Evolutionary conservation across 2,329 filamentous ascomycete species (phyloP), one percentile per base, ranked within the genome.

Genomic region (Aspergillus awamori): DNA sequence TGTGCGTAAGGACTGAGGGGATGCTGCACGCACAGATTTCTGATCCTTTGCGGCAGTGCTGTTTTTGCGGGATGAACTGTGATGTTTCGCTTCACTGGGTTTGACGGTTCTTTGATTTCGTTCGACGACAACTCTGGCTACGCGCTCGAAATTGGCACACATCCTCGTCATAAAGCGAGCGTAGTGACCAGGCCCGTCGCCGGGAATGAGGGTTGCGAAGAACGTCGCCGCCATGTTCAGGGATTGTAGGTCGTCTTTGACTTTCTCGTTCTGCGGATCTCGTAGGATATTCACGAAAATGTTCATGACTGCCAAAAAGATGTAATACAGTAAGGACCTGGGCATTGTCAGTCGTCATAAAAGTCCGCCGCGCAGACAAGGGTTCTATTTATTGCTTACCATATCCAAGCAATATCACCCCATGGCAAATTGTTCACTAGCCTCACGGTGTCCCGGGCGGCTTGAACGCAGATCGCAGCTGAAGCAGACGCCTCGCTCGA

Each of bases 211-310:
- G 76, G 91, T 93, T 15, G 90, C 90, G 47, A 98, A 80, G 76
- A 97, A 98, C 10, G 87, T 92, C 48, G 97, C 92, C 1, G 97
- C 93, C 38, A 93, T 84, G 67, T 89, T 92, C 88, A 98, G 94
- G 4, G 97, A 81, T 64, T 89, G 88, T 6, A 94, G 86, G 74
- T 98, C 94, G 3, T 92, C 91, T 64, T 90, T 87, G 20, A 92
- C 92, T 33, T 91, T 85, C 1, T 89, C 86, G 70, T 96, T 91
- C 59, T 93, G 85, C 0, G 92, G 92, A 67, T 97, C 96, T 70
- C 97, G 93, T 1, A 98, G 77, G 53, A 97, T 95, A 69, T 96
- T 96, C 60, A 92, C 92, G 71, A 98, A 98, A 1, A 98, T 80
- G 0, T 93, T 97, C 59, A 97, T 92, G 4, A 97, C 86, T 0